Evolutionary conservation across 192 early-diverging fungal genomes (phyloP).

Genomic region (Entomortierella chlamydospora): DNA sequence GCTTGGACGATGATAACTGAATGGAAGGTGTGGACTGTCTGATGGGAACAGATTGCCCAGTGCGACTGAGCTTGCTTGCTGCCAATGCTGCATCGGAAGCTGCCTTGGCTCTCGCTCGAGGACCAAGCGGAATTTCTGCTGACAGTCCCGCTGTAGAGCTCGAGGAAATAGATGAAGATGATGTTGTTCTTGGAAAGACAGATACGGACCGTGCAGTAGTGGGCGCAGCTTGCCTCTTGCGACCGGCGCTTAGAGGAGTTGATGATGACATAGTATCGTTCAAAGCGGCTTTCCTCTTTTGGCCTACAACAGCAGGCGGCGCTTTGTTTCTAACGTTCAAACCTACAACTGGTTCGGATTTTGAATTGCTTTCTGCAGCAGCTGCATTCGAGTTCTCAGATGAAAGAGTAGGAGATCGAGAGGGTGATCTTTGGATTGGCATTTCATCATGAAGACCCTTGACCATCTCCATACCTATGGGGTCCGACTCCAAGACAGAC

Average conservation of each 20-base stretch:
- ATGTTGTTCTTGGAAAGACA: neutral
- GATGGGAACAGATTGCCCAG: neutral
- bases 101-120: constrained; percentile 48
- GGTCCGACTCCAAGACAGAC: neutral
- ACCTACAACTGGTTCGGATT: neutral
- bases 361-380: neutral
- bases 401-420: constrained; percentile 26
- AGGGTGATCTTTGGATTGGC: constrained; percentile 12
- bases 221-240: constrained; percentile 23
- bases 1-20: neutral
- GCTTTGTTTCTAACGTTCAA: neutral
- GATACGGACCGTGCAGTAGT: neutral
- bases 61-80: constrained; percentile 22
- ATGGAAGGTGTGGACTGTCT: neutral
- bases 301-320: constrained; percentile 3
- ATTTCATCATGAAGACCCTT: constrained; percentile 19
- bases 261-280: constrained; percentile 4
- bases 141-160: neutral
- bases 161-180: constrained; percentile 8
- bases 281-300: constrained; percentile 31
- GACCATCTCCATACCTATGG: constrained; percentile 27
- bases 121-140: constrained; percentile 22
- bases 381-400: constrained; percentile 8
- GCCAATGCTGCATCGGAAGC: constrained; percentile 48
- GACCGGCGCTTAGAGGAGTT: neutral